Conservation (phyloP, 2,329 filamentous ascomycete species). For the Chrysoporthe deuterocubensis region DNA sequence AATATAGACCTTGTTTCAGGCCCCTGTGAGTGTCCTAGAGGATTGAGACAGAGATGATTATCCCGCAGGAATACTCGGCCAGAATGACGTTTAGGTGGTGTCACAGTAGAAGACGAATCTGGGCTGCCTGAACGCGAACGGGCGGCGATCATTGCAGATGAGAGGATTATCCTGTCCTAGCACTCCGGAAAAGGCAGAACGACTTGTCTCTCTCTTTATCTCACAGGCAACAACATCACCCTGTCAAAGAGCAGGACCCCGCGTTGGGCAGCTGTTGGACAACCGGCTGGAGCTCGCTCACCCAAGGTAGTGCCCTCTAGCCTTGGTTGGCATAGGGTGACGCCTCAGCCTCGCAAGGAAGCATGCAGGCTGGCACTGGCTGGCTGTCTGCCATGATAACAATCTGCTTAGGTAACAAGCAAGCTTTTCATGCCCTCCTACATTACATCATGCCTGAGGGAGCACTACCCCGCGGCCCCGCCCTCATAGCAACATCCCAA, state of each 20-base stretch:
- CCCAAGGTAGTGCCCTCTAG: not conserved
- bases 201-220: not conserved
- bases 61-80: not conserved
- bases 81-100: not conserved
- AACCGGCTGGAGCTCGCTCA: not conserved
- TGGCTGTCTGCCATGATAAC: not conserved
- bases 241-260: too few relatives aligned
- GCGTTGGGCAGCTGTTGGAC: too few relatives aligned
- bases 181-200: too few relatives aligned
- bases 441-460: constrained; percentile 7
- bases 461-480: constrained; percentile 9
- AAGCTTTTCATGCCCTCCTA: constrained; percentile 1
- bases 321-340: not conserved
- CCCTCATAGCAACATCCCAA: not conserved
- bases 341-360: constrained; percentile 7
- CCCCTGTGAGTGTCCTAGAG: not conserved
- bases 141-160: not conserved
- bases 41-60: not conserved
- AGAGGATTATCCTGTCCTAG: not conserved
- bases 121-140: not conserved
- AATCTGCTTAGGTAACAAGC: constrained; percentile 9
- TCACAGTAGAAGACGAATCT: not conserved
- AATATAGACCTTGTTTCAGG: not conserved
- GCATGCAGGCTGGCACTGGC: not conserved
- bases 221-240: not conserved